Base-by-base conservation (phyloP, 257 asterid species). In the Thymus quinquecostatus region DNA sequence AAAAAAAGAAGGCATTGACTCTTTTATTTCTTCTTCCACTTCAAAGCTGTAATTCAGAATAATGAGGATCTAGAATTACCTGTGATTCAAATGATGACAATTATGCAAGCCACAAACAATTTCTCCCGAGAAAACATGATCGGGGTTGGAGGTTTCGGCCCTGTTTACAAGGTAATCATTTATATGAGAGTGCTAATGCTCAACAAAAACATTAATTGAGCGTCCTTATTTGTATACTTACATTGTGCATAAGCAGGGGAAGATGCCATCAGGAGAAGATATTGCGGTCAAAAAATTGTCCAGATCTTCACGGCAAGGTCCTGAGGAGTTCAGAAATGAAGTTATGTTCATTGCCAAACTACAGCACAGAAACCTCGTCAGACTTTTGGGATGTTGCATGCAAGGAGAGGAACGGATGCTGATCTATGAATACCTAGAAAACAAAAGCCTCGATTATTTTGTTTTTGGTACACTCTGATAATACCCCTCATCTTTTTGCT, bases 131-230 rank as follows among this genome's bases (percentile, higher is more conserved):
- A 76, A 33, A 82, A 82, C 33, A 55, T 66, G n/a, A 7, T 73
- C 13, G 78, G 78, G 8, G 34, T 65, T 55, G 77, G 77, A 28
- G 77, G 84, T n/a, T 83, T 77, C 53, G 87, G 87, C 47, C 78
- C 78, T 56, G 83, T 83, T 51, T 81, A 78, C 83, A 54, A 14
- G 57, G 57, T 51, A 51, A 4, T 50, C 6, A 3, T 1, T 0
- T 0, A 44, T 44, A 8, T 9, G 12, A 44, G 28, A 50, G n/a
- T n/a, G 30, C 29, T 50, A 29, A 50, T 13, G 2, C 5, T 50
- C 8, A n/a, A 36, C 41, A 36, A 36, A 4, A 36, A 50, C 9
- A 50, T 44, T 1, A 44, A 44, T 0, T 3, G 1, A 44, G 3
- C 14, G 12, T 12, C 6, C 54, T 48, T 48, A 12, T 3, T 45